Evolutionary conservation across 352 stramenopile species (phyloP).

Genomic region (Globisporangium recalcitrans): DNA sequence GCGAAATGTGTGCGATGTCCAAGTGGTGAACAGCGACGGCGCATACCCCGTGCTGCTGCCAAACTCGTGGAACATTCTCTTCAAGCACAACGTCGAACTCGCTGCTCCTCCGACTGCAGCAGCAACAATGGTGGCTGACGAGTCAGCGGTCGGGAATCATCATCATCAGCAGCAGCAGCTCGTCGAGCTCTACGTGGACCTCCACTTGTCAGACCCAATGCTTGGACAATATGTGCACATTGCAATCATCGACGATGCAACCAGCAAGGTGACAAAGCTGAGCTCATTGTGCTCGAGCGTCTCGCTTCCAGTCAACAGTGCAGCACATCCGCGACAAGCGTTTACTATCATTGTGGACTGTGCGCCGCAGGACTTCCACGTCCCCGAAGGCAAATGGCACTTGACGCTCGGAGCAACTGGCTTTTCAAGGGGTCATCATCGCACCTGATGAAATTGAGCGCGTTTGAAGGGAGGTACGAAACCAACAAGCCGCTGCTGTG

Average conservation of each 20-base stretch:
- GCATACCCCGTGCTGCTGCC: slow-evolving; percentile 39
- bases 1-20: slow-evolving; percentile 33
- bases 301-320: slow-evolving; percentile 15
- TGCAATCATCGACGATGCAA: slow-evolving; percentile 41
- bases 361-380: slow-evolving; percentile 18
- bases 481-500: slow-evolving; percentile 62
- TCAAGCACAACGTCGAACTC: slow-evolving; percentile 56
- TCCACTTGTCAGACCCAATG: slow-evolving; percentile 53
- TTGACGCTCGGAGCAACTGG: slow-evolving; percentile 49
- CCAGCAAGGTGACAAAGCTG: slow-evolving; percentile 27
- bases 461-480: slow-evolving; percentile 47
- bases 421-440: slow-evolving; percentile 32
- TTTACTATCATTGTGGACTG: slow-evolving; percentile 71
- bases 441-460: slow-evolving; percentile 34
- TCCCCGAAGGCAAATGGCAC: slow-evolving; percentile 50
- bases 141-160: not conserved
- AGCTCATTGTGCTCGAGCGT: slow-evolving; percentile 28
- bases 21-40: slow-evolving; percentile 47
- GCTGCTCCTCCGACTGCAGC: not conserved
- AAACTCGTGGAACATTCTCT: slow-evolving; percentile 49
- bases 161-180: slow-evolving; percentile 6
- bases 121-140: not conserved
- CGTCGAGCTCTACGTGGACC: slow-evolving; percentile 43
- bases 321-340: not conserved
- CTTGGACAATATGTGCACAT: slow-evolving; percentile 43